A percentile compares a stretch with the other conserved stretches of the same genome.
These are phyloP conservation scores for Astrocystis sublimbata DNA, from an alignment of 495 filamentous ascomycete genomes.

Conservation along the genomic window DNA sequence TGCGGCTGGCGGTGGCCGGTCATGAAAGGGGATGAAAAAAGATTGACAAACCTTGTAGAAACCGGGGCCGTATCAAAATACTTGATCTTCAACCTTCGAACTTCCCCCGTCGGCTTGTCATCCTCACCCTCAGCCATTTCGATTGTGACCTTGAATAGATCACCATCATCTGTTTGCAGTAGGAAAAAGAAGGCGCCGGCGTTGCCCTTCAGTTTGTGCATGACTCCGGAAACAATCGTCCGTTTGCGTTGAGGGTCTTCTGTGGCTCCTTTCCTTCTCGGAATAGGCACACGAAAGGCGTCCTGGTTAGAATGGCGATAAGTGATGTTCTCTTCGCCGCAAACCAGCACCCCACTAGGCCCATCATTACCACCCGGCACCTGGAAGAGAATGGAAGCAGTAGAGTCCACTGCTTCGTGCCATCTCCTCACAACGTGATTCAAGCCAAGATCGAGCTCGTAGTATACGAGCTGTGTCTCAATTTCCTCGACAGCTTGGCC, in stretches of 20 bases:
- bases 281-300: conserved; percentile 85
- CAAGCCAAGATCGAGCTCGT: conserved; percentile 92
- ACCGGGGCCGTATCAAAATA: conserved; percentile 97
- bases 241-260: conserved; percentile 93
- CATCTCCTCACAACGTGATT: conserved; percentile 97
- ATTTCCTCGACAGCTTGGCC: conserved; percentile 78
- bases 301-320: conserved; percentile 93
- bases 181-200: conserved; percentile 90
- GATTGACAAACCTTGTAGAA: conserved; percentile 54
- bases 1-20: not conserved
- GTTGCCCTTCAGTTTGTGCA: conserved; percentile 92
- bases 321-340: conserved; percentile 89
- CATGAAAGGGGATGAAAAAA: not conserved
- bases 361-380: conserved; percentile 93
- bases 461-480: conserved; percentile 92
- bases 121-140: conserved; percentile 84
- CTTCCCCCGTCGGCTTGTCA: conserved; percentile 75
- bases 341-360: conserved; percentile 92
- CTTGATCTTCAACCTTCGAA: conserved; percentile 84
- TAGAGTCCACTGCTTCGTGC: conserved; percentile 89
- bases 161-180: conserved; percentile 91
- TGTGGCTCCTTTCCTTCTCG: conserved; percentile 77
- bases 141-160: conserved; percentile 94
- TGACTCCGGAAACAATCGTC: conserved; percentile 81
- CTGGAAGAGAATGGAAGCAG: conserved; percentile 87